phyloP scores from a whole-genome alignment of 2,329 filamentous ascomycete genomes.

The Thelonectria blattea region DNA sequence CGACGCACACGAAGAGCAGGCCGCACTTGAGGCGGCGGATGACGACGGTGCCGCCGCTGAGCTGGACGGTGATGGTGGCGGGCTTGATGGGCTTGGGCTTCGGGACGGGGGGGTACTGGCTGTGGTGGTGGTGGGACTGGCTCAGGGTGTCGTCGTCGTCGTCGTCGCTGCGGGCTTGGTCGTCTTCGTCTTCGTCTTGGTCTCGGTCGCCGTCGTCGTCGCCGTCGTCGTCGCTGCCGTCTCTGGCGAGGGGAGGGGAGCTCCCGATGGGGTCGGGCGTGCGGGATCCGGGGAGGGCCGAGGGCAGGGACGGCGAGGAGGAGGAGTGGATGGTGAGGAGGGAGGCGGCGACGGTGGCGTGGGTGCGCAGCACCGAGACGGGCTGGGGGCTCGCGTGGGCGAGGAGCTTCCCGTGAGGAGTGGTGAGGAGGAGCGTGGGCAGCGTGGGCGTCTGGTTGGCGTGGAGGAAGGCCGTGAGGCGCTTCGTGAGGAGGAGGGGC shows the following conservation, averaged over 20 bases:
- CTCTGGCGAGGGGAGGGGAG: constrained; percentile 31
- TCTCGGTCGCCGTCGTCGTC: constrained; percentile 30
- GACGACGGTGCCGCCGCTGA: constrained; percentile 63
- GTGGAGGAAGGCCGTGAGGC: constrained; percentile 66
- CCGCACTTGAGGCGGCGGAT: constrained; percentile 64
- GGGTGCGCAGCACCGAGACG: constrained; percentile 63
- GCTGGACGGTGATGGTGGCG: constrained; percentile 62
- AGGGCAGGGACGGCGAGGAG: constrained; percentile 49
- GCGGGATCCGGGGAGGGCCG: constrained; percentile 48
- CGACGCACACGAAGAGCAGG: constrained; percentile 67
- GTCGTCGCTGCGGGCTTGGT: constrained; percentile 20
- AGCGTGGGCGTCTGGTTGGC: constrained; percentile 63
- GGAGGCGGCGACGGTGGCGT: constrained; percentile 68
- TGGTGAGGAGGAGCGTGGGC: constrained; percentile 65
- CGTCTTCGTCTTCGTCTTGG: constrained; percentile 26
- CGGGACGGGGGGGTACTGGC: constrained; percentile 28
- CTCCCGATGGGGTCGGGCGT: constrained; percentile 36
- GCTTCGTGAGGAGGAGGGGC: constrained; percentile 69
- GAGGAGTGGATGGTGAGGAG: constrained; percentile 64
- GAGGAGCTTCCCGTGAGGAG: constrained; percentile 66
- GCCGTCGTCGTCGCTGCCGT: constrained; percentile 29
- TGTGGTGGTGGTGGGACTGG: constrained; percentile 35
- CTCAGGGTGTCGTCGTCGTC: constrained; percentile 35
- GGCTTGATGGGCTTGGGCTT: constrained; percentile 41
- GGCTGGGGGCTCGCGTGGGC: constrained; percentile 64